These are phyloP conservation scores for Podaxis sp. DNA, from an alignment of 768 basidiomycete species.

Conservation along the genomic window DNA sequence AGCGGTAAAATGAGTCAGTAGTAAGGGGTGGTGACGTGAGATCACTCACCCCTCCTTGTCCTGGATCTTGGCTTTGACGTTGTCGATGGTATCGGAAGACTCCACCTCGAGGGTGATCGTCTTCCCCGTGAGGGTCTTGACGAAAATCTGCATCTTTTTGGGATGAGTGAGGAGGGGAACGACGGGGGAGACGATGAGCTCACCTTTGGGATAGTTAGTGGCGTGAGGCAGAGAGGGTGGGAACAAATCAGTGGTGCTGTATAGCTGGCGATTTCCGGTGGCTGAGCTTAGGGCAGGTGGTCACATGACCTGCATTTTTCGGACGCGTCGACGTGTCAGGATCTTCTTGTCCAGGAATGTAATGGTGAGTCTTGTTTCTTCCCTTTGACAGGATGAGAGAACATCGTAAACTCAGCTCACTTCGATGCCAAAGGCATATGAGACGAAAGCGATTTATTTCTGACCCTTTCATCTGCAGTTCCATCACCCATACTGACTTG, in stretches of 20 bases:
- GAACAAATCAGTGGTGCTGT: constrained; percentile 27
- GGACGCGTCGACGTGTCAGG: constrained; percentile 20
- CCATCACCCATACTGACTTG: not conserved
- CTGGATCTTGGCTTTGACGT: constrained; percentile 79
- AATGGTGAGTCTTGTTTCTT: constrained; percentile 15
- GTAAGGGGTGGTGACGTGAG: not conserved
- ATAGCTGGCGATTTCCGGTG: constrained; percentile 30
- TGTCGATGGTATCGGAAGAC: constrained; percentile 95
- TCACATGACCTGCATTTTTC: constrained; percentile 22
- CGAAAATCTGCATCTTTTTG: constrained; percentile 53
- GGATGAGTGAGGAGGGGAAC: constrained; percentile 18
- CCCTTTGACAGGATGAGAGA: constrained; percentile 23
- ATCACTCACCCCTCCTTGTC: constrained; percentile 53
- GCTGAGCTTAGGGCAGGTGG: constrained; percentile 40
- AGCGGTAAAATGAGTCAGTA: constrained; percentile 3
- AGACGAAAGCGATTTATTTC: constrained; percentile 49
- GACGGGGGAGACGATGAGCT: constrained; percentile 21
- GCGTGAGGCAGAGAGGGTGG: constrained; percentile 24
- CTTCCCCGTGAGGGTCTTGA: constrained; percentile 90
- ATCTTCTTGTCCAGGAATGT: not conserved
- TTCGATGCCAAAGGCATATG: constrained; percentile 54
- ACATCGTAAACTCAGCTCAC: constrained; percentile 60
- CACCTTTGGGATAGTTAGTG: constrained; percentile 31
- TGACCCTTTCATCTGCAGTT: constrained; percentile 29
- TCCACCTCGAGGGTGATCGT: constrained; percentile 99